These are phyloP conservation scores for Senecio squalidus DNA, from an alignment of 140 eudicot species.

Conservation along the genomic window DNA sequence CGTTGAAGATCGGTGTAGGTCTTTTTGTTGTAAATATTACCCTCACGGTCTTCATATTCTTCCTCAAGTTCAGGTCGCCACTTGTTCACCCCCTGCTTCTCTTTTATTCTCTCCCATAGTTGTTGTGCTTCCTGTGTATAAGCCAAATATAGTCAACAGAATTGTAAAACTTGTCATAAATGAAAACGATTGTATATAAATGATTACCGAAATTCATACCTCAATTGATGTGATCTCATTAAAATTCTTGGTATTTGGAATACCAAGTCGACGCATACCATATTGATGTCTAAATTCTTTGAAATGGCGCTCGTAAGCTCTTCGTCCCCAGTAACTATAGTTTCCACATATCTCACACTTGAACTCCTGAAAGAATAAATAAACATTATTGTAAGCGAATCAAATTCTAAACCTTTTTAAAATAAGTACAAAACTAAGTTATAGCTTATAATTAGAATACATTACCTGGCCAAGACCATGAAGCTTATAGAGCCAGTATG, in stretches of 20 bases:
- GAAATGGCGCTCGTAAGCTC: conserved; percentile 96
- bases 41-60: conserved; percentile 84
- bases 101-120: conserved; percentile 76
- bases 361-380: conserved; percentile 57
- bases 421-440: not conserved
- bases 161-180: not conserved
- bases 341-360: conserved; percentile 98
- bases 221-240: conserved; percentile 90
- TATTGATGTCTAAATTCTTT: conserved; percentile 97
- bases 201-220: conserved; percentile 29
- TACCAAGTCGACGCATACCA: conserved; percentile 99
- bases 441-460: not conserved
- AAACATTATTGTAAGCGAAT: not conserved
- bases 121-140: conserved; percentile 62
- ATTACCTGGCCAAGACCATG: conserved; percentile 99
- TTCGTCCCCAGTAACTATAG: conserved; percentile 95
- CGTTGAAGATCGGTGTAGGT: conserved; percentile 83
- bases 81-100: conserved; percentile 69
- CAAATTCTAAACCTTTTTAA: no score
- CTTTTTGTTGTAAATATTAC: conserved; percentile 82
- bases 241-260: conserved; percentile 94
- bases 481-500: conserved; percentile 97
- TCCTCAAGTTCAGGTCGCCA: conserved; percentile 96
- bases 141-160: not conserved
- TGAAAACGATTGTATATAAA: not conserved